Evolutionary conservation across 1,284 basidiomycete genomes (phyloP).

Genomic region (Rhodotorula glutinis): DNA sequence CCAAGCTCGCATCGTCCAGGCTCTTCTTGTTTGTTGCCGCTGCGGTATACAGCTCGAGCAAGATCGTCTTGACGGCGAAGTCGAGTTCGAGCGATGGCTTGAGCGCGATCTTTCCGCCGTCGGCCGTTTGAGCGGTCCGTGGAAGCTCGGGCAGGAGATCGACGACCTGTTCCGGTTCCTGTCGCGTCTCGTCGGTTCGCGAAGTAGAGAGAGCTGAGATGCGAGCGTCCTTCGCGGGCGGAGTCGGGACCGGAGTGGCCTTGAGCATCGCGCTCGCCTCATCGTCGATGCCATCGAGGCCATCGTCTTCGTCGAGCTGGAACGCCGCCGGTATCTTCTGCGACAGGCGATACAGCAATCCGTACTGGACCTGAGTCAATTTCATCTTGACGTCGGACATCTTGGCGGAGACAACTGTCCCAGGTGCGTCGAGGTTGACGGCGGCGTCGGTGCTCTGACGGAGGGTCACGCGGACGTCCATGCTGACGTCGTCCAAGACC

Average conservation of each 20-base stretch:
- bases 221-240: slow-evolving; percentile 34
- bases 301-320: slow-evolving; percentile 46
- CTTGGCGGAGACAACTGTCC: slow-evolving; percentile 57
- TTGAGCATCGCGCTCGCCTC: slow-evolving; percentile 40
- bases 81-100: slow-evolving; percentile 74
- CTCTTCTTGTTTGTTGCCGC: slow-evolving; percentile 61
- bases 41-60: slow-evolving; percentile 85
- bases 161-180: slow-evolving; percentile 36
- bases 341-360: slow-evolving; percentile 67
- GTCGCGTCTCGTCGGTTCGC: slow-evolving; percentile 6
- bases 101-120: slow-evolving; percentile 59
- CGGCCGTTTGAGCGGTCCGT: slow-evolving; percentile 46
- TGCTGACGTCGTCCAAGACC: slow-evolving; percentile 88
- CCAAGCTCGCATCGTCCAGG: slow-evolving; percentile 76
- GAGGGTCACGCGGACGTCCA: slow-evolving; percentile 70
- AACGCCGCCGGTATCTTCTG: slow-evolving; percentile 72
- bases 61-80: slow-evolving; percentile 70
- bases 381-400: slow-evolving; percentile 88
- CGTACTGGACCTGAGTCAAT: slow-evolving; percentile 87
- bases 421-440: slow-evolving; percentile 43
- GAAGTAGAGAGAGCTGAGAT: neutral
- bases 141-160: slow-evolving; percentile 56
- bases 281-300: slow-evolving; percentile 20
- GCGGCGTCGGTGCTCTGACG: slow-evolving; percentile 54
- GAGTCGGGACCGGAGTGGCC: slow-evolving; percentile 37